Base-by-base conservation (phyloP, 176 grass and related monocot genomes). In the maize (Zea mays) region DNA sequence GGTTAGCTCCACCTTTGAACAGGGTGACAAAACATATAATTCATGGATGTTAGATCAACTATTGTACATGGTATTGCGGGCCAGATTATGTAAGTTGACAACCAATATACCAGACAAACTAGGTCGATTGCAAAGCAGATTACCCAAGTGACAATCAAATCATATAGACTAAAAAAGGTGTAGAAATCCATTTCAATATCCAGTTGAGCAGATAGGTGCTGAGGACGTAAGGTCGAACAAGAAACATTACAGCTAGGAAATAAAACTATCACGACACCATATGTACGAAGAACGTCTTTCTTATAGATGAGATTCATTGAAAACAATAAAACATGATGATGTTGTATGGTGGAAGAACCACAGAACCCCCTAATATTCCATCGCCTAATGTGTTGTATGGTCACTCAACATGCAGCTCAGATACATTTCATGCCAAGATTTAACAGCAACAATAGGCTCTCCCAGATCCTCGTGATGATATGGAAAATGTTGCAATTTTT, bases 341-440 rank as follows among this genome's bases (percentile, higher is more conserved):
- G 15, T 66, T 7, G 17, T 27, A 56, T 4, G 2, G 19, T 56
- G 54, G 74, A 35, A 67, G 48, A 81, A 80, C 45, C 36, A 36
- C 19, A 76, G 9, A 19, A 39, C 35, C 51, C 54, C 36, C 36
- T 3, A 57, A 21, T n/a, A 17, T 41, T 57, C 36, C 35, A 49
- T 19, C 5, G 17, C 20, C 1, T 36, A 43, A 12, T 52, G 14
- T 52, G 8, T 69, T 21, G 54, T 51, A 60, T 2, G 3, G 11
- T 56, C 38, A 80, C 54, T 6, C 1, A 80, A 51, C 37, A 82
- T 56, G 72, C 67, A 79, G 14, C 47, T 80, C 11, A 86, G 8
- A 50, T 45, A 54, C 44, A 62, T 41, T 47, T 13, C 21, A 17
- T 34, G 35, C 69, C 15, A 38, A 56, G 35, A 52, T 16, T 16